Evolutionary conservation across 768 basidiomycete genomes (phyloP).

Genomic region (Albatrellus ellisii): DNA sequence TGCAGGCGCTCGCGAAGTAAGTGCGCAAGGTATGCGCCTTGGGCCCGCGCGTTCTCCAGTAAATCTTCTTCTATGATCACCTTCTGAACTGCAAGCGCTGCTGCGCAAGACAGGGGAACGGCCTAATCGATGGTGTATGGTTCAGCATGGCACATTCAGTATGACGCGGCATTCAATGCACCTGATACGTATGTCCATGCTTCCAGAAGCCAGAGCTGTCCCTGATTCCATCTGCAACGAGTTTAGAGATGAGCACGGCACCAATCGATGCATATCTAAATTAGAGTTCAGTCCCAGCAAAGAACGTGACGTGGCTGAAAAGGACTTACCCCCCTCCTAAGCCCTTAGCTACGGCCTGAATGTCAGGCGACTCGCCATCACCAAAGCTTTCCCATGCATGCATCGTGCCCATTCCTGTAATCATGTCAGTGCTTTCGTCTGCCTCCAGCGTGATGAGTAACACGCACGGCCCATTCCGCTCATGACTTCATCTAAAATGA

Average conservation of each 20-base stretch:
- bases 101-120: conserved; percentile 66
- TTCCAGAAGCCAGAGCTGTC: conserved; percentile 63
- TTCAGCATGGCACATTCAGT: no score
- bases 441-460: no score
- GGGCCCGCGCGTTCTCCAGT: conserved; percentile 45
- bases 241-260: conserved; percentile 64
- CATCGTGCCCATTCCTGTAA: conserved; percentile 68
- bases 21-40: conserved; percentile 43
- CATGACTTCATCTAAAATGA: conserved; percentile 90
- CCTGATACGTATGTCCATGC: conserved; percentile 83
- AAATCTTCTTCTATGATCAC: conserved; percentile 59
- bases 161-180: conserved; percentile 18
- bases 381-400: conserved; percentile 82
- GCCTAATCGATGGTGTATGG: conserved; percentile 26
- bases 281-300: not conserved
- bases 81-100: conserved; percentile 69
- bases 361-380: conserved; percentile 65
- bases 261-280: conserved; percentile 70
- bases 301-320: not conserved
- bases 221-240: conserved; percentile 56
- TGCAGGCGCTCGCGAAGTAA: conserved; percentile 43
- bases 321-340: conserved; percentile 68
- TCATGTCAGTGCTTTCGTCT: no score
- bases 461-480: conserved; percentile 78
- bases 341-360: conserved; percentile 84